Conservation (phyloP, 2,329 filamentous ascomycete genomes). For the Calycina herbarum region DNA sequence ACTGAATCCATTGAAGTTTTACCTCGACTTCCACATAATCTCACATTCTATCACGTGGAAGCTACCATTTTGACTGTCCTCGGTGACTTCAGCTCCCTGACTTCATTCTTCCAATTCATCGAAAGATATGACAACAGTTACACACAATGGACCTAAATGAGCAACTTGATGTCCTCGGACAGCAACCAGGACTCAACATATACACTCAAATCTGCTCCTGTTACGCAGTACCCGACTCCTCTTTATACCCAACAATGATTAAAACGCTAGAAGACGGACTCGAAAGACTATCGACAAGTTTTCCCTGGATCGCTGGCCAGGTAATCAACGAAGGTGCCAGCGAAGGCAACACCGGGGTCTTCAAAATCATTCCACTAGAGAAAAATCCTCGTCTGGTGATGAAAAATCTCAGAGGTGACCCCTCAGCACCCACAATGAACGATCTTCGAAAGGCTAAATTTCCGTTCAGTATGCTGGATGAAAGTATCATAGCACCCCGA, state of each 20-base stretch:
- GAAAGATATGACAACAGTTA: neutral
- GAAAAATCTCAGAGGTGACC: constrained; percentile 45
- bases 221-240: neutral
- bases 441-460: constrained; percentile 42
- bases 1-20: no score
- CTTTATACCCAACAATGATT: neutral
- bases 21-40: no score
- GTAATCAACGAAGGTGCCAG: constrained; percentile 6
- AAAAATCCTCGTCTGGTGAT: constrained; percentile 30
- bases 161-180: neutral
- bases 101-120: neutral
- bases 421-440: constrained; percentile 41
- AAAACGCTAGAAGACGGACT: neutral
- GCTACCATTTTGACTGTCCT: neutral
- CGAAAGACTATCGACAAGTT: neutral
- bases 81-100: neutral
- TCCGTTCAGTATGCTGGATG: constrained; percentile 51
- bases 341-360: constrained; percentile 2
- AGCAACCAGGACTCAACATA: constrained; percentile 6
- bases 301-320: constrained; percentile 10
- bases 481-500: constrained; percentile 43
- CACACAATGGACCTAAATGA: neutral
- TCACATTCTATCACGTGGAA: neutral
- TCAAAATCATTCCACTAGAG: constrained; percentile 3
- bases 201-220: constrained; percentile 13